These are phyloP conservation scores for Sporothrix pallida DNA, from an alignment of 2,329 filamentous ascomycete species.

Conservation along the genomic window DNA sequence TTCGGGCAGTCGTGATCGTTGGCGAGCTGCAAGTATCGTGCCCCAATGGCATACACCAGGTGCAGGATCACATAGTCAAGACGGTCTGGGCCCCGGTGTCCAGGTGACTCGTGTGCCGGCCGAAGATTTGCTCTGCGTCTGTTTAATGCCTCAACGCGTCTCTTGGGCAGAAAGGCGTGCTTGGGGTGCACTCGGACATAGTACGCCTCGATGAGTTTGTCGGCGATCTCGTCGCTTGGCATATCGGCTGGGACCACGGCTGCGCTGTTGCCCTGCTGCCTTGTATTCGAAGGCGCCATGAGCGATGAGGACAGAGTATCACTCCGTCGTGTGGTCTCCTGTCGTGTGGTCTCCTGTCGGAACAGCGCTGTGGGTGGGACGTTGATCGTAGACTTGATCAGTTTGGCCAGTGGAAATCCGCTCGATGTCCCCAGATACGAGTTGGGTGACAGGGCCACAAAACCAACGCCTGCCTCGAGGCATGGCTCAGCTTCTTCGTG, in stretches of 20 bases:
- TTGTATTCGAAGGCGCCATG: too few species aligned
- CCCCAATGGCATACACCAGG: constrained; percentile 29
- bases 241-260: constrained; percentile 19
- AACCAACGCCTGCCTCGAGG: constrained; percentile 25
- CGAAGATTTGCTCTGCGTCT: constrained; percentile 1
- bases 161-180: constrained; percentile 20
- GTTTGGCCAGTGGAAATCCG: constrained; percentile 30
- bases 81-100: background rate
- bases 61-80: constrained; percentile 28
- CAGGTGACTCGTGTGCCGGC: constrained; percentile 12
- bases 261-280: background rate
- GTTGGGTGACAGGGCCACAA: constrained; percentile 29
- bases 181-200: constrained; percentile 27
- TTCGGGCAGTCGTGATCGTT: constrained; percentile 25
- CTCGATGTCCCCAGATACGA: constrained; percentile 32
- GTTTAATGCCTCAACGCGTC: constrained; percentile 9
- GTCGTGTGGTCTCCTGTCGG: too few species aligned
- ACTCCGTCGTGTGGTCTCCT: too few species aligned
- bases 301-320: too few species aligned
- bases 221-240: constrained; percentile 26
- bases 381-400: constrained; percentile 30
- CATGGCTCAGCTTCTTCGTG: constrained; percentile 8
- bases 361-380: background rate
- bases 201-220: constrained; percentile 28
- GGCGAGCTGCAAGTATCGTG: constrained; percentile 28